phyloP scores from a whole-genome alignment of 2,329 filamentous ascomycete species.

The Emmonsiellopsis sp. region DNA sequence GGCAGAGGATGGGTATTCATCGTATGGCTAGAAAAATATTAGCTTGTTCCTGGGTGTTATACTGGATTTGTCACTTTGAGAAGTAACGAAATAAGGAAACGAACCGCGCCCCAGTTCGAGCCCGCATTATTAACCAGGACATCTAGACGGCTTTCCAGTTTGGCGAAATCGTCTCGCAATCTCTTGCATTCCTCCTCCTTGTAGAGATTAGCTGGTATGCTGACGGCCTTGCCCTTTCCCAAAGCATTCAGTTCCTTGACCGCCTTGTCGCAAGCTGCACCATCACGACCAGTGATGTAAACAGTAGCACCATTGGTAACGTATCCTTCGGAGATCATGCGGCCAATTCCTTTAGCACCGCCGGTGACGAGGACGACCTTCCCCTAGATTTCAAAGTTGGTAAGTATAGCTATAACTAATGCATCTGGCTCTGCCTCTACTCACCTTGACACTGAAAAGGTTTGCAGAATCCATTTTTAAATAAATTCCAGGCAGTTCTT shows the following conservation, averaged over 20 bases:
- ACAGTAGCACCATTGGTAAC: constrained; percentile 45
- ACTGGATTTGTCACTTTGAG: background rate
- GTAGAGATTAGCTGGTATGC: constrained; percentile 45
- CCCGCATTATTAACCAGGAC: constrained; percentile 47
- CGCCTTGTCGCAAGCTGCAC: constrained; percentile 40
- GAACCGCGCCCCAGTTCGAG: constrained; percentile 43
- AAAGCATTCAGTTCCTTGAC: constrained; percentile 41
- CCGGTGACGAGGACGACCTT: constrained; percentile 44
- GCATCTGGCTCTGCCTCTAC: constrained; percentile 5
- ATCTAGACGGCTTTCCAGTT: constrained; percentile 42
- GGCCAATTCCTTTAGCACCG: constrained; percentile 43
- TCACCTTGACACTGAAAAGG: constrained; percentile 53
- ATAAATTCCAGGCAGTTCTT: background rate
- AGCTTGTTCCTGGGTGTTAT: too few relatives aligned
- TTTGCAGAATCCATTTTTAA: constrained; percentile 44
- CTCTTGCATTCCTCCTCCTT: constrained; percentile 43
- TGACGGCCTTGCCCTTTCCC: constrained; percentile 43
- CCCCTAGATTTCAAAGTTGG: constrained; percentile 18
- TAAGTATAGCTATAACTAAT: constrained; percentile 47
- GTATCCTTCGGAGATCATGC: constrained; percentile 48
- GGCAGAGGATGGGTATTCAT: constrained; percentile 48
- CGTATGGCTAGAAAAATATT: constrained; percentile 34
- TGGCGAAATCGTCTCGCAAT: constrained; percentile 40
- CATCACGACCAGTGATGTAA: constrained; percentile 47
- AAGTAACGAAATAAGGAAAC: background rate